phyloP scores from a whole-genome alignment of 176 grass and related monocot species.

The Chrysopogon serrulatus region DNA sequence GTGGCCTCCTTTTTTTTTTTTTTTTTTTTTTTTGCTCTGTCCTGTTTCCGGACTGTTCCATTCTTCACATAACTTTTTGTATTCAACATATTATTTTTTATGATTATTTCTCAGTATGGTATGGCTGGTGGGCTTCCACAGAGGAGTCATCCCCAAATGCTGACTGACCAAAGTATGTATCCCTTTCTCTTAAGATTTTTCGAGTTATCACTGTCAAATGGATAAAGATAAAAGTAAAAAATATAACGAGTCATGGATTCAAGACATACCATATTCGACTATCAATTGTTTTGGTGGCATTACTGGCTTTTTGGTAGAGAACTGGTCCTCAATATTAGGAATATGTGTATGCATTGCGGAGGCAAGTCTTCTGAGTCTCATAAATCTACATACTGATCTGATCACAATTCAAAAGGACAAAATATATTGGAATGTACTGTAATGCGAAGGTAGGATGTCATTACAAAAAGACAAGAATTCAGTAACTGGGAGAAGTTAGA shows the following conservation, averaged over 20 bases:
- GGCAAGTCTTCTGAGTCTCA: neutral
- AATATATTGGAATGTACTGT: neutral
- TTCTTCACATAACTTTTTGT: slow-evolving; percentile 17
- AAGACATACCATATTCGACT: neutral
- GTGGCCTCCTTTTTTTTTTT: neutral
- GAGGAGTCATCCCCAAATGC: slow-evolving; percentile 86
- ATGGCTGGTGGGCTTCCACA: slow-evolving; percentile 65
- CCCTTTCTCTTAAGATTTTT: neutral
- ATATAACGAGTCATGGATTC: neutral
- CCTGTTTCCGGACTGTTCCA: neutral
- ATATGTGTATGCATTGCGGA: neutral
- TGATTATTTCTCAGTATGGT: slow-evolving; percentile 60
- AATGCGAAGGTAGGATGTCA: neutral
- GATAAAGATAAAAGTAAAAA: neutral
- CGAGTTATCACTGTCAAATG: neutral
- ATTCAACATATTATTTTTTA: neutral
- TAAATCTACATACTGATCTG: neutral
- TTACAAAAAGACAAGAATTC: neutral
- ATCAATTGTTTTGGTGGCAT: neutral
- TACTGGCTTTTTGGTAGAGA: neutral
- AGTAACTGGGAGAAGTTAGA: neutral
- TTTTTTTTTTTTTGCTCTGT: neutral
- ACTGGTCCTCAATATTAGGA: neutral
- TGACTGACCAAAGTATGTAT: slow-evolving; percentile 83
- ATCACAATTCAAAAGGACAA: slow-evolving; percentile 7